These are phyloP conservation scores for Nemania sp. DNA, from an alignment of 2,329 filamentous ascomycete genomes.

Conservation along the genomic window DNA sequence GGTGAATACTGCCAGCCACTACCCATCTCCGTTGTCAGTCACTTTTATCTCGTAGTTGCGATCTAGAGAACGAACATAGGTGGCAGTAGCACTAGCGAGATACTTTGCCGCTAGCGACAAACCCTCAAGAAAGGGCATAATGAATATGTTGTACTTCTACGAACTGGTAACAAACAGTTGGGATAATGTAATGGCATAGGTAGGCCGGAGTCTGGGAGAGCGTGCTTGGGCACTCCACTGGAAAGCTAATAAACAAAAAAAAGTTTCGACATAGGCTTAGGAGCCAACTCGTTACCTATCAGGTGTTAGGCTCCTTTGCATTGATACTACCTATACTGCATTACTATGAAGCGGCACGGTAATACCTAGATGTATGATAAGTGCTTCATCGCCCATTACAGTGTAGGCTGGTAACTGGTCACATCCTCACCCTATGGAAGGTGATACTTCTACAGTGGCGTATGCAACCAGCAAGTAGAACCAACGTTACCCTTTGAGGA, in stretches of 20 bases:
- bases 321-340: neutral
- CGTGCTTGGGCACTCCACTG: neutral
- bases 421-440: neutral
- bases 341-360: neutral
- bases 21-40: slow-evolving; percentile 16
- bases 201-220: neutral
- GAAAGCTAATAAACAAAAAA: slow-evolving; percentile 3
- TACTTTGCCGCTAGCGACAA: slow-evolving; percentile 26
- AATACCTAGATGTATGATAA: slow-evolving; percentile 8
- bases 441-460: slow-evolving; percentile 9
- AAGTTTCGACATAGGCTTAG: neutral
- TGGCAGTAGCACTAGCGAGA: slow-evolving; percentile 16
- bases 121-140: slow-evolving; percentile 23
- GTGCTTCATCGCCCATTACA: neutral
- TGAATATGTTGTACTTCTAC: neutral
- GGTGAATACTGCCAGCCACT: slow-evolving; percentile 38
- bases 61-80: slow-evolving; percentile 34
- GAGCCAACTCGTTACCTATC: neutral
- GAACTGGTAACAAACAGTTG: neutral
- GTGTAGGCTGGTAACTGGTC: neutral
- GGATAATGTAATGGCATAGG: neutral
- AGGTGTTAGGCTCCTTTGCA: neutral
- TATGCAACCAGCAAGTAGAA: neutral
- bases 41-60: neutral
- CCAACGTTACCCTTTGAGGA: slow-evolving; percentile 15